These are phyloP conservation scores for Apiotrichum brassicae DNA, from an alignment of 1,284 basidiomycete species.

Conservation along the genomic window DNA sequence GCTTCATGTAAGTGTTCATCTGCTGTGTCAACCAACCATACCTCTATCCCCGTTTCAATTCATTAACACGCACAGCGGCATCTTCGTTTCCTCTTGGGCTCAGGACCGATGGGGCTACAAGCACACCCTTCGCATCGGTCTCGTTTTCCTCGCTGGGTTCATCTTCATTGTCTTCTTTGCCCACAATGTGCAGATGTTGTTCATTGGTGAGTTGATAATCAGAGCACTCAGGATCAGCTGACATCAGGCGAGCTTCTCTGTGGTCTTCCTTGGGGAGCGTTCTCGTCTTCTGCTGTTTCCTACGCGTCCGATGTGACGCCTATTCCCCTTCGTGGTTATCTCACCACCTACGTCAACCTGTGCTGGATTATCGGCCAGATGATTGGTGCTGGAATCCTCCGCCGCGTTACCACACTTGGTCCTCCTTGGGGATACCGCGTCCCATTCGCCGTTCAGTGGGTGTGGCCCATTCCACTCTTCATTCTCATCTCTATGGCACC, in stretches of 20 bases:
- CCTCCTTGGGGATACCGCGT: constrained; percentile 38
- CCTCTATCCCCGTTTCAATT: too few species aligned
- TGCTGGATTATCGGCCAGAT: constrained; percentile 44
- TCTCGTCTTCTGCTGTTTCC: constrained; percentile 21
- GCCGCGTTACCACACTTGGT: not conserved
- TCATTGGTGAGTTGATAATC: constrained; percentile 13
- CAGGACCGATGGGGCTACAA: constrained; percentile 27
- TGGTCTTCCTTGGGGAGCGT: constrained; percentile 48
- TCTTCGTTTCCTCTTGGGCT: constrained; percentile 19
- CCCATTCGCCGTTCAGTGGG: constrained; percentile 47
- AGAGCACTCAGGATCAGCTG: too few species aligned
- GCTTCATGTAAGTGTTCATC: constrained; percentile 17
- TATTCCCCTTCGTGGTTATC: constrained; percentile 33
- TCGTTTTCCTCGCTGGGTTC: constrained; percentile 31
- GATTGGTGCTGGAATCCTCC: constrained; percentile 9
- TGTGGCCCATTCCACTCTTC: constrained; percentile 38
- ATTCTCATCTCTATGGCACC: constrained; percentile 19
- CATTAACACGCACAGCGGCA: constrained; percentile 11
- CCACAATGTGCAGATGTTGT: constrained; percentile 12
- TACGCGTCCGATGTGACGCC: constrained; percentile 46
- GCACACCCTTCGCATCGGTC: constrained; percentile 18
- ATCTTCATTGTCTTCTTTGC: constrained; percentile 46
- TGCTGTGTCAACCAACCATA: too few species aligned
- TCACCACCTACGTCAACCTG: constrained; percentile 44
- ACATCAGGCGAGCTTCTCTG: constrained; percentile 19